Evolutionary conservation across 441 rosid genomes (phyloP).

Genomic region (Euphorbia schlechtendalii): DNA sequence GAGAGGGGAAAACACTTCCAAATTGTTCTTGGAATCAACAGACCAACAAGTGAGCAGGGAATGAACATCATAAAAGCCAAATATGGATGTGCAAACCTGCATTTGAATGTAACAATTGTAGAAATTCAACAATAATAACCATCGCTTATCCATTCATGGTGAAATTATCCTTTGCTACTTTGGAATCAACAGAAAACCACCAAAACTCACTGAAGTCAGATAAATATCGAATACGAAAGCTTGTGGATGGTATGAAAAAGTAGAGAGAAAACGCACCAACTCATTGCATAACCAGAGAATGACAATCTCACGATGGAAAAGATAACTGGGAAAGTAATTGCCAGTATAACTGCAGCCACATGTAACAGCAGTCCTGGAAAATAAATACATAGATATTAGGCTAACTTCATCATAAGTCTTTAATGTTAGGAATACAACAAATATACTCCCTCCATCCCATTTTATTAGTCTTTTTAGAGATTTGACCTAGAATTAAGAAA

Average conservation of each 20-base stretch:
- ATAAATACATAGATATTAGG: constrained; percentile 11
- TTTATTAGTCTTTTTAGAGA: too few species aligned
- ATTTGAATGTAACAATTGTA: constrained; percentile 17
- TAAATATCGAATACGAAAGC: neutral
- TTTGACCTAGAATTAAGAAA: too few species aligned
- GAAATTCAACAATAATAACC: neutral
- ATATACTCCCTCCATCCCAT: too few species aligned
- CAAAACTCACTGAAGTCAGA: neutral
- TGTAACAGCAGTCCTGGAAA: constrained; percentile 66
- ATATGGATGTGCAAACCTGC: constrained; percentile 94
- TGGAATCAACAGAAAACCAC: neutral
- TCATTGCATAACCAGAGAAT: constrained; percentile 72
- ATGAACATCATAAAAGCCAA: constrained; percentile 84
- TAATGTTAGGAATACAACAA: neutral
- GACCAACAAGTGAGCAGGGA: constrained; percentile 76
- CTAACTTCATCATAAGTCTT: neutral
- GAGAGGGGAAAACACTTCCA: constrained; percentile 50
- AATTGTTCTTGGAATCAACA: constrained; percentile 62
- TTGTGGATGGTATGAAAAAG: neutral
- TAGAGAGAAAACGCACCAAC: constrained; percentile 52
- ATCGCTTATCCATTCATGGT: neutral
- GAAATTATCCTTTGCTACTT: neutral
- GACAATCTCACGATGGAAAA: constrained; percentile 67
- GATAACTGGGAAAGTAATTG: constrained; percentile 59
- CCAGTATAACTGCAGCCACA: constrained; percentile 58